Conservation (phyloP, 83 land plant species). For the Isoetes engelmannii region DNA sequence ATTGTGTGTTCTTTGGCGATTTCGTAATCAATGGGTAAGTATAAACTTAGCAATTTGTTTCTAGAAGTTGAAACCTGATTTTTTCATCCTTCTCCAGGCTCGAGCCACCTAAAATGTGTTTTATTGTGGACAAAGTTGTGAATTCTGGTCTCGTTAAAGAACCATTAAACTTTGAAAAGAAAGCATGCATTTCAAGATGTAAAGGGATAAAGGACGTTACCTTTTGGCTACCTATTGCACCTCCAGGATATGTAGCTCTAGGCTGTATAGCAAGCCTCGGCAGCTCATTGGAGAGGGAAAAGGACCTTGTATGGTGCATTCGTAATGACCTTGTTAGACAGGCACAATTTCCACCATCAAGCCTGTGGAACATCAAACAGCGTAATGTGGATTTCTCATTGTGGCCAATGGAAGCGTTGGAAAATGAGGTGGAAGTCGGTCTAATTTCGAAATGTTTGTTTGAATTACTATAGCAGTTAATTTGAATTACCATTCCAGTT, state of each 20-base stretch:
- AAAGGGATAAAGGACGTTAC: slow-evolving; percentile 48
- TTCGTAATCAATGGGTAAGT: slow-evolving; percentile 78
- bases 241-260: slow-evolving; percentile 81
- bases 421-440: slow-evolving; percentile 35
- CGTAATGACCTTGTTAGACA: slow-evolving; percentile 79
- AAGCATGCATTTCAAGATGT: slow-evolving; percentile 50
- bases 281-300: slow-evolving; percentile 34
- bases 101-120: slow-evolving; percentile 71
- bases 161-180: slow-evolving; percentile 57
- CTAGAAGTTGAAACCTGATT: neutral
- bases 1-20: slow-evolving; percentile 79
- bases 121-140: slow-evolving; percentile 51
- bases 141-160: slow-evolving; percentile 43
- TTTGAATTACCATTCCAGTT: too few species aligned
- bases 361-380: slow-evolving; percentile 63
- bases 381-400: slow-evolving; percentile 51
- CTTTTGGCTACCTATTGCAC: slow-evolving; percentile 88
- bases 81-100: slow-evolving; percentile 38
- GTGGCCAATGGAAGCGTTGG: slow-evolving; percentile 52
- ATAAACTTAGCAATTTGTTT: neutral
- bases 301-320: slow-evolving; percentile 59
- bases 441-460: too few species aligned
- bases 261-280: slow-evolving; percentile 79
- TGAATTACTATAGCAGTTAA: too few species aligned
- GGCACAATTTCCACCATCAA: slow-evolving; percentile 59